These are phyloP conservation scores for Singerocomus inundabilis DNA, from an alignment of 1,284 basidiomycete species.

Conservation along the genomic window DNA sequence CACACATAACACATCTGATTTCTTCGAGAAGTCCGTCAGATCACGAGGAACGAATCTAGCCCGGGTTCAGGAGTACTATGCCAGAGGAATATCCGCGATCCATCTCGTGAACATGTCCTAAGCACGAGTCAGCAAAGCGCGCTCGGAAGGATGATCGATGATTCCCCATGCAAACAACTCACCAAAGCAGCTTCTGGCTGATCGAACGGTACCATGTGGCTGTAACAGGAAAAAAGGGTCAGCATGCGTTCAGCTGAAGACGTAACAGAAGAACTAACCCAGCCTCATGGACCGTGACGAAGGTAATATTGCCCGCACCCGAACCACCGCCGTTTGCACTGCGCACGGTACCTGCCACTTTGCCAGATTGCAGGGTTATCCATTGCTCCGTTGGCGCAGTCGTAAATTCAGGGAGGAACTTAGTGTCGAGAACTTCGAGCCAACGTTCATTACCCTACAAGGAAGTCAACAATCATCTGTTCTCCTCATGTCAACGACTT, in stretches of 20 bases:
- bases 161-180: constrained; percentile 27
- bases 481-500: constrained; percentile 28
- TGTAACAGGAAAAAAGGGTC: constrained; percentile 29
- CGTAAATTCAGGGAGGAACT: constrained; percentile 63
- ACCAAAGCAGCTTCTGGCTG: constrained; percentile 77
- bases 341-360: constrained; percentile 55
- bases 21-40: not conserved
- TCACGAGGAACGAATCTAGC: not conserved
- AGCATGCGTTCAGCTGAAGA: not conserved
- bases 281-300: constrained; percentile 69
- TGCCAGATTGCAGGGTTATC: constrained; percentile 47
- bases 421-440: constrained; percentile 60
- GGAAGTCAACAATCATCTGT: constrained; percentile 14
- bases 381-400: constrained; percentile 53
- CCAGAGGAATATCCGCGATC: constrained; percentile 42
- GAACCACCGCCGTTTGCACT: constrained; percentile 59
- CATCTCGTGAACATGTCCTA: constrained; percentile 38
- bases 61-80: constrained; percentile 4
- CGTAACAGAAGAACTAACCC: constrained; percentile 47
- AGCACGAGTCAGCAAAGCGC: not conserved
- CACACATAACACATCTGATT: not conserved
- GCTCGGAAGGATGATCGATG: not conserved
- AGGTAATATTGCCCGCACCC: constrained; percentile 74
- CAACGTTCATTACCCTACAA: constrained; percentile 69
- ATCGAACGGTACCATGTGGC: constrained; percentile 85